Percentiles rank a stretch among this genome's conserved stretches.
phyloP scores from a whole-genome alignment of 257 asterid genomes.

The Solanum bulbocastanum region DNA sequence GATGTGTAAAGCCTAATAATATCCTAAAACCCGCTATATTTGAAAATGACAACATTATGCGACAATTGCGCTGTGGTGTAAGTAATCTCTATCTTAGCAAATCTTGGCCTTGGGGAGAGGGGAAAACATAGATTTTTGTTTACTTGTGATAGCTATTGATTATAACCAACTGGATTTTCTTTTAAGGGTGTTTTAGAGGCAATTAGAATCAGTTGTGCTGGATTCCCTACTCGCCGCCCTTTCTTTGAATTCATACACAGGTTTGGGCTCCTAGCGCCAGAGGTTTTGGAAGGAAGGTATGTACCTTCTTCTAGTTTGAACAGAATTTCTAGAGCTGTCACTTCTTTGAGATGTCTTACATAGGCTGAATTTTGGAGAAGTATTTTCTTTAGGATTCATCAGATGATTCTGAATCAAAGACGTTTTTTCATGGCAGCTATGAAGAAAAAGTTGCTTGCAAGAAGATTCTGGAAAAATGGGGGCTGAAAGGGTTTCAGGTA shows the following conservation, averaged over 20 bases:
- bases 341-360: neutral
- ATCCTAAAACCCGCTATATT: conserved; percentile 90
- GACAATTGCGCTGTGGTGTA: conserved; percentile 97
- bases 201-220: conserved; percentile 96
- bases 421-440: conserved; percentile 44
- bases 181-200: conserved; percentile 98
- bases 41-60: conserved; percentile 83
- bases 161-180: conserved; percentile 14
- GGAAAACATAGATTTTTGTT: neutral
- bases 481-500: conserved; percentile 91
- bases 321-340: conserved; percentile 4
- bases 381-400: neutral
- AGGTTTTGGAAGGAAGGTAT: conserved; percentile 74
- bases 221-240: conserved; percentile 97
- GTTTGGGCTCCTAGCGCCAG: conserved; percentile 95
- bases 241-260: conserved; percentile 87
- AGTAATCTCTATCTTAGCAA: conserved; percentile 21
- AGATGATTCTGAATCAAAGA: conserved; percentile 5
- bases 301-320: conserved; percentile 6
- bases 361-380: neutral
- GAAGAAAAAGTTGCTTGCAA: conserved; percentile 80
- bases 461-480: conserved; percentile 84
- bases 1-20: conserved; percentile 98
- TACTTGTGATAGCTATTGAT: conserved; percentile 13
- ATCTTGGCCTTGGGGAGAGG: neutral